phyloP scores from a whole-genome alignment of 2,329 filamentous ascomycete genomes.

The Fusarium sp. region DNA sequence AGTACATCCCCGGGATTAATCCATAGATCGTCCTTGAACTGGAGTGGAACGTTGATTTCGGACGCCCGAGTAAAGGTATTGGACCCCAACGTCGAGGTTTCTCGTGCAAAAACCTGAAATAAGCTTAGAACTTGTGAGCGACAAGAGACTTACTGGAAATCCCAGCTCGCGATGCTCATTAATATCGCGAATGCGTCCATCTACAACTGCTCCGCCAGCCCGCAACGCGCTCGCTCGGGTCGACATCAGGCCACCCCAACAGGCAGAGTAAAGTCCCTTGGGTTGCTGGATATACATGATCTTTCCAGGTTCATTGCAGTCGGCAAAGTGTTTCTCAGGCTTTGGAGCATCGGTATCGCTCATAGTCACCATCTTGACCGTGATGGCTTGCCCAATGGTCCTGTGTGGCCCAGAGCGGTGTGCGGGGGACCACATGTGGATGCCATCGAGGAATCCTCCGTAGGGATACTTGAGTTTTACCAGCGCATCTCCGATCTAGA shows the following conservation, averaged over 20 bases:
- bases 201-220: constrained; percentile 40
- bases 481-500: constrained; percentile 41
- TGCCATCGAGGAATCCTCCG: constrained; percentile 42
- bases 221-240: constrained; percentile 43
- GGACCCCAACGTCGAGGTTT: background rate
- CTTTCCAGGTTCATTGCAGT: constrained; percentile 37
- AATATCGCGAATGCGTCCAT: constrained; percentile 35
- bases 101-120: constrained; percentile 1
- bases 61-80: background rate
- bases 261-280: constrained; percentile 42
- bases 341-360: constrained; percentile 41
- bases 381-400: constrained; percentile 44
- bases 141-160: background rate
- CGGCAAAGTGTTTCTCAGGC: constrained; percentile 43
- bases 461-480: constrained; percentile 43
- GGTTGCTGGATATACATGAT: constrained; percentile 47
- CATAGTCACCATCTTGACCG: constrained; percentile 43
- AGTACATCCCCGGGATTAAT: constrained; percentile 46
- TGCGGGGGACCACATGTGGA: constrained; percentile 39
- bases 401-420: constrained; percentile 6
- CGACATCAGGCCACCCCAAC: constrained; percentile 47
- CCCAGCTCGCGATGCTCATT: background rate
- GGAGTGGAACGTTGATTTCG: background rate
- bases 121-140: background rate
- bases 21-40: background rate